These are phyloP conservation scores for Crithidia brevicula DNA, from an alignment of 208 protist species.

Conservation along the genomic window DNA sequence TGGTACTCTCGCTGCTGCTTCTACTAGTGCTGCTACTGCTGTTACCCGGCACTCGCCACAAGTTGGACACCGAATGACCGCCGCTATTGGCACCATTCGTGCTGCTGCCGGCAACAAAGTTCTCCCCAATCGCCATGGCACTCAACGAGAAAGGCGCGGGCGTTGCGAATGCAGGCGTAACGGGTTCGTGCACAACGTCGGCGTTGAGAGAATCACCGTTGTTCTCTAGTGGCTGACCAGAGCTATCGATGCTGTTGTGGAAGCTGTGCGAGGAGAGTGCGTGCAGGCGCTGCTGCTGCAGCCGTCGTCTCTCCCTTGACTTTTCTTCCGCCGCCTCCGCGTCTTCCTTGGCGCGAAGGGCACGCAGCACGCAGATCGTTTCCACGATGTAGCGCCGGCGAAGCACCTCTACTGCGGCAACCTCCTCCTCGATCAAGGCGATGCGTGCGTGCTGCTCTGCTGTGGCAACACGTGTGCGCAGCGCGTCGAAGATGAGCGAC, in stretches of 20 bases:
- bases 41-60: slow-evolving; percentile 5
- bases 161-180: not conserved
- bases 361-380: slow-evolving; percentile 17
- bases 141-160: not conserved
- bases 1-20: not conserved
- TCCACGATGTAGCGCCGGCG: slow-evolving; percentile 23
- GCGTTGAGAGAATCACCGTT: not conserved
- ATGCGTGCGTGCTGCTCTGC: slow-evolving; percentile 11
- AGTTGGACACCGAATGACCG: not conserved
- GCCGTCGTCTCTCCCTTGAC: not conserved
- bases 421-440: not conserved
- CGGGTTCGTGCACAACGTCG: slow-evolving; percentile 10
- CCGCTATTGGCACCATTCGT: not conserved
- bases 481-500: slow-evolving; percentile 10
- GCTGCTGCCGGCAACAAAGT: not conserved
- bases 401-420: slow-evolving; percentile 4
- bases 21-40: not conserved
- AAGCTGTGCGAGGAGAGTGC: not conserved
- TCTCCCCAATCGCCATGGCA: too few species aligned
- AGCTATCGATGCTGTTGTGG: not conserved
- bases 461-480: slow-evolving; percentile 1
- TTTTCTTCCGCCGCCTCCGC: not conserved
- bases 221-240: not conserved
- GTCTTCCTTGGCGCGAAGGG: not conserved
- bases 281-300: not conserved